Base-by-base conservation (phyloP, 139 green algal species). In the Mychonastes homosphaera region DNA sequence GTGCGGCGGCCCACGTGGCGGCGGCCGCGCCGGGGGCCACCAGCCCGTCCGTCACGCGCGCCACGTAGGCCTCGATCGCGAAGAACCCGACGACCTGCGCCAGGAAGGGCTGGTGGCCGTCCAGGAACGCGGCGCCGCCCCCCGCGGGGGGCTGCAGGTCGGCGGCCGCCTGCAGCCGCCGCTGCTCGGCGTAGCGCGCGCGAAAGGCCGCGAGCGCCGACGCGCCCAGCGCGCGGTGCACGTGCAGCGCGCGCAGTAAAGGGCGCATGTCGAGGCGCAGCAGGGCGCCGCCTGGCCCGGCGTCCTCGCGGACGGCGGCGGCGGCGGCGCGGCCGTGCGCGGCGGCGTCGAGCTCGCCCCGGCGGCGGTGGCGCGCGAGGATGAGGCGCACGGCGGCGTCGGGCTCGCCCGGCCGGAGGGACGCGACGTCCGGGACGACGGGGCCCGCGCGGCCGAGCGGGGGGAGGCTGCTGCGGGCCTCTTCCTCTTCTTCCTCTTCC, bases 21-120 rank as follows among this genome's bases (percentile, higher is more conserved):
- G 67, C 64, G 19, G 72, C 61, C 58, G 79, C 54, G 28, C 60
- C 52, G 3, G 56, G 43, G 4, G 44, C 7, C 21, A 77, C 50
- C 48, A 79, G 50, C 32, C 56, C 63, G 32, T 70, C 62, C 6
- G 67, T 43, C 32, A 70, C 65, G 15, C 65, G 55, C 60, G 65
- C 47, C 39, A 91, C 77, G 6, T 69, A 67, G 7, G 82, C 76
- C 65, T 91, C 83, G 19, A 91, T 64, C 35, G 89, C 54, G 56
- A 91, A 91, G 65, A 84, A 91, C 2, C 83, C 83, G 19, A 67
- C 57, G 4, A 88, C 59, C 69, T 86, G 80, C 12, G 79, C 64
- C 27, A 86, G 52, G 64, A 84, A 88, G 1, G 55, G 49, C 47
- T 83, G 75, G 65, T 88, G 81, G 6, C 23, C 29, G 34, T 80